These are phyloP conservation scores for Candolleomyces efflorescens DNA, from an alignment of 768 basidiomycete species.

Conservation along the genomic window DNA sequence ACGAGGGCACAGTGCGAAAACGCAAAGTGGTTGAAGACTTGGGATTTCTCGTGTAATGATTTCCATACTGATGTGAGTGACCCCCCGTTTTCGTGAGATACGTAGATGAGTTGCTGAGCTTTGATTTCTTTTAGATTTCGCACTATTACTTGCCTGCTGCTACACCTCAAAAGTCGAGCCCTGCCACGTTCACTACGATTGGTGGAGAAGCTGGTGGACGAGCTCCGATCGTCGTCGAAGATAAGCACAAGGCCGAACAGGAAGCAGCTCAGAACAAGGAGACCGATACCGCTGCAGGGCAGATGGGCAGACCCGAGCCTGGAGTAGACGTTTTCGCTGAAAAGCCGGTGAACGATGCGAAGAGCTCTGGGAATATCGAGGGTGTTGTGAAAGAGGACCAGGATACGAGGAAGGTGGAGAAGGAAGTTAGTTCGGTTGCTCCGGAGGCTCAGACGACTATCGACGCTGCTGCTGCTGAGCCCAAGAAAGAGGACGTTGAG, in stretches of 20 bases:
- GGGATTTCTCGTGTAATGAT: constrained; percentile 92
- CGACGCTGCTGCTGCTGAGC: constrained; percentile 3
- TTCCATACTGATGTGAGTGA: constrained; percentile 60
- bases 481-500: constrained; percentile 11
- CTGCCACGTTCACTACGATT: constrained; percentile 37
- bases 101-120: too few relatives aligned
- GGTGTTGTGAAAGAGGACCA: constrained; percentile 19
- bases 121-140: constrained; percentile 48
- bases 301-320: constrained; percentile 60
- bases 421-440: constrained; percentile 33
- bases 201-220: constrained; percentile 53
- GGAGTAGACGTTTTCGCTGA: constrained; percentile 71
- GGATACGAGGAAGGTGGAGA: constrained; percentile 21
- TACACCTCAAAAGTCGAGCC: constrained; percentile 28
- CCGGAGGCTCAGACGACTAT: constrained; percentile 4
- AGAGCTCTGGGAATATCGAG: constrained; percentile 1
- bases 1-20: constrained; percentile 72
- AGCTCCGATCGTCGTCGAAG: constrained; percentile 23
- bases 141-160: constrained; percentile 41
- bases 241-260: constrained; percentile 2
- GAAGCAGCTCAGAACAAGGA: constrained; percentile 5
- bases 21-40: constrained; percentile 85
- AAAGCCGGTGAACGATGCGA: constrained; percentile 22
- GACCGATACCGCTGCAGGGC: constrained; percentile 28
- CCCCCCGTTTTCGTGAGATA: not conserved